These are phyloP conservation scores for Boletus bicolor DNA, from an alignment of 768 basidiomycete genomes.

Conservation along the genomic window DNA sequence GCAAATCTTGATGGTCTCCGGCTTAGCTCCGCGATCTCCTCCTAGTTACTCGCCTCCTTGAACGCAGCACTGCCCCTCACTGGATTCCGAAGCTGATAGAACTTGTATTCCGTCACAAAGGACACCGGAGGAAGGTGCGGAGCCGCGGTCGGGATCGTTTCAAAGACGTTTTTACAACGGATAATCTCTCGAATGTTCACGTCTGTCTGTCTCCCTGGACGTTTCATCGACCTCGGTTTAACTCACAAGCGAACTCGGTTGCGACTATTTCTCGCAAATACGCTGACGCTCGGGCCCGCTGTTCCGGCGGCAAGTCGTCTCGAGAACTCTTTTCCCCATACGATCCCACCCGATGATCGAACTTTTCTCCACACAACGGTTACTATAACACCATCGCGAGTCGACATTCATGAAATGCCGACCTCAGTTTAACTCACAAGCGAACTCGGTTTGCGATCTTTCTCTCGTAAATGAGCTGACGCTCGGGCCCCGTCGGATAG, in stretches of 20 bases:
- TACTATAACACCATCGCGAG: neutral
- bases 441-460: constrained; percentile 5
- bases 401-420: neutral
- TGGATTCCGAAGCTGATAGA: no score
- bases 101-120: no score
- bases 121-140: no score
- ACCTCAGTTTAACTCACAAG: neutral
- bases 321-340: neutral
- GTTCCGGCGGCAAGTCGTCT: neutral
- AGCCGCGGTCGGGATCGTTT: no score
- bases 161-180: no score
- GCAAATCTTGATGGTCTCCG: no score
- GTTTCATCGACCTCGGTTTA: neutral
- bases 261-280: neutral
- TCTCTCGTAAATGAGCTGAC: neutral
- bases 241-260: constrained; percentile 3
- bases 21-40: no score
- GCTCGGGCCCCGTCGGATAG: neutral
- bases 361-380: neutral
- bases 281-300: neutral
- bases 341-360: no score
- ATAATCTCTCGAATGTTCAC: no score
- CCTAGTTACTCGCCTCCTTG: no score
- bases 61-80: no score
- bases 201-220: no score